Base-by-base conservation (phyloP, 1,139 yeast genomes). In the Lodderomyces orthopsilosis region DNA sequence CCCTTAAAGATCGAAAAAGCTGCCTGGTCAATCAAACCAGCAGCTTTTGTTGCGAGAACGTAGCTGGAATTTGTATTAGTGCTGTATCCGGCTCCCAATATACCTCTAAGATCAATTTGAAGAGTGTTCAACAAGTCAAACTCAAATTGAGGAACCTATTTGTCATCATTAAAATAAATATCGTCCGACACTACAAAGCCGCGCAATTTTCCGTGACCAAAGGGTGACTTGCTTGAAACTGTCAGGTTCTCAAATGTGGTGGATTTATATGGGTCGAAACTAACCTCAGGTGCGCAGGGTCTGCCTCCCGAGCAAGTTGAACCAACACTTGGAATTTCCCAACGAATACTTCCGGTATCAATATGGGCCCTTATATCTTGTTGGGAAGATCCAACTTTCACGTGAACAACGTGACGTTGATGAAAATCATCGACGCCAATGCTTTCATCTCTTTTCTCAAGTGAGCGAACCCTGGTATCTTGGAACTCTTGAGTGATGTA, bases 21-120 rank as follows among this genome's bases (percentile, higher is more conserved):
- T 35, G 49, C 51, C 44, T 73, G 74, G 21, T 68, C 47, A 47
- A 81, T 83, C 9, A 70, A 49, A 0, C 88, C 90, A 27, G 32
- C 32, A 13, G 6, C 6, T 10, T 27, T 27, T 4, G 32, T 6
- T n/a, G 32, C 32, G 4, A 27, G 9, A 13, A 13, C 32, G 17
- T n/a, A 27, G 10, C 5, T n/a, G 3, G 15, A n/a, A 6, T 27
- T 13, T n/a, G 4, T 13, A 9, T 27, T 5, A 13, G 15, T 13
- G 10, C 17, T 27, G 17, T 27, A n/a, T 9, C 32, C 32, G 4
- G 9, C 6, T 5, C 32, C 32, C 6, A 27, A 27, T n/a, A 27
- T n/a, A n/a, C 32, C 32, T 4, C 9, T 8, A 27, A n/a, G 3
- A 5, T 27, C 32, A n/a, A 2, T n/a, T 5, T 4, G 6, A 13